phyloP scores from a whole-genome alignment of 805 yeast species.

The Cyberlindnera sargentensis region DNA sequence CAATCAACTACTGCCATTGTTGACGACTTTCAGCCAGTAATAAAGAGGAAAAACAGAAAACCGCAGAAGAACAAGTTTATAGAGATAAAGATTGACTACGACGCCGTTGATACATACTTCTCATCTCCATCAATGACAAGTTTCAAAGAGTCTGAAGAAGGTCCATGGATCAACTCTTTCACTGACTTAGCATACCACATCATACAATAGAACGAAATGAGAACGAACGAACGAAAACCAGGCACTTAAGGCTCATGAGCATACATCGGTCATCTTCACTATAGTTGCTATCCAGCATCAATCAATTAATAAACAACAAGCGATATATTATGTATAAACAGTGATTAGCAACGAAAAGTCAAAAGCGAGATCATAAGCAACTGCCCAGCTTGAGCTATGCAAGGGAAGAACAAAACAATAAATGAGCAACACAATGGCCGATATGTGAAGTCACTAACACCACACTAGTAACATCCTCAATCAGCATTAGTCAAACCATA shows the following conservation, averaged over 20 bases:
- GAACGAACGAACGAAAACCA: not conserved
- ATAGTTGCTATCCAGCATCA: not conserved
- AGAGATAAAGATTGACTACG: constrained; percentile 30
- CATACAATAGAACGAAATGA: not conserved
- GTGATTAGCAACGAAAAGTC: constrained; percentile 2
- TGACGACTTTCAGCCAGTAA: constrained; percentile 14
- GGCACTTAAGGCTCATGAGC: not conserved
- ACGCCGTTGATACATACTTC: constrained; percentile 28
- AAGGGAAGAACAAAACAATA: not conserved
- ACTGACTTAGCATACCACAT: constrained; percentile 44
- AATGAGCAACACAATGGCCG: not conserved
- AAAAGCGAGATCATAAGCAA: not conserved
- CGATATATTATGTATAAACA: constrained; percentile 2
- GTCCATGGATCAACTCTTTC: constrained; percentile 45
- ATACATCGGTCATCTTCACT: not conserved
- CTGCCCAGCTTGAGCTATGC: not conserved
- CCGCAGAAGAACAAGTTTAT: constrained; percentile 14
- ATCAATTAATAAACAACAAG: not conserved
- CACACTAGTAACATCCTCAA: constrained; percentile 16
- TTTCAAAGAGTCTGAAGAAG: constrained; percentile 24
- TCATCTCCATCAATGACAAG: constrained; percentile 14
- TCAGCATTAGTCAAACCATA: not conserved
- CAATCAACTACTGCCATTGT: not conserved
- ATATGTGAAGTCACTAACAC: constrained; percentile 13
- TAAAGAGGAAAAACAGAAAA: constrained; percentile 20